Base-by-base conservation (phyloP, 192 early-diverging fungal genomes). In the Kickxella alabastrina region DNA sequence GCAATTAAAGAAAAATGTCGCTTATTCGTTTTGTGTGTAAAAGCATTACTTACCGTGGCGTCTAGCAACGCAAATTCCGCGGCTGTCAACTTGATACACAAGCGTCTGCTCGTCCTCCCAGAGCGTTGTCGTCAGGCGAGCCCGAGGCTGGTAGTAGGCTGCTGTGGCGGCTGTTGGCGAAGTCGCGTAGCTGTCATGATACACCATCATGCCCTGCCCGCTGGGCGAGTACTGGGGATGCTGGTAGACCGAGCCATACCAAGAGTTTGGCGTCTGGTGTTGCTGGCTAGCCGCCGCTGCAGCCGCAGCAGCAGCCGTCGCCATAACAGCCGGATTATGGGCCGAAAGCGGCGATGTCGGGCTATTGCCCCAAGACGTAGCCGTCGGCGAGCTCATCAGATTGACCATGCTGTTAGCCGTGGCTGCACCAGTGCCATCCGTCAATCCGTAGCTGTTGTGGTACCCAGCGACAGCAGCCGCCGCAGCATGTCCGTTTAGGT, bases 31-130 rank as follows among this genome's bases (percentile, higher is more conserved):
- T n/a, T n/a, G n/a, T n/a, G n/a, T n/a, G n/a, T n/a, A n/a, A n/a
- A n/a, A n/a, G n/a, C n/a, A n/a, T n/a, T 63, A 77, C 74, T 77
- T 77, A 77, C 74, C 74, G 58, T 77, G 66, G 59, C 88, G 75
- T 62, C 88, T 78, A 13, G 88, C 88, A 18, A 90, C 86, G 54
- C 86, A 90, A 18, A 88, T 84, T 6, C 86, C 85, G 61, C 82
- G 81, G 38, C 83, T 85, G 72, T 90, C 88, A 41, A 90, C 88
- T 54, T 90, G 88, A 49, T 84, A 90, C 45, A 85, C 86, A 35
- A 86, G 68, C 2, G 88, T 90, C 29, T 80, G 76, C 70, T 90
- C 88, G 70, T 90, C 88, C 66, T 90, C 88, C 88, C 88, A 90
- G 47, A 90, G 75, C 27, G 86, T 88, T 10, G 85, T 88, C 12